Percentiles rank a stretch among this genome's conserved stretches.
phyloP scores from a whole-genome alignment of 2,329 filamentous ascomycete species.

The Amesomyces nigricolor region DNA sequence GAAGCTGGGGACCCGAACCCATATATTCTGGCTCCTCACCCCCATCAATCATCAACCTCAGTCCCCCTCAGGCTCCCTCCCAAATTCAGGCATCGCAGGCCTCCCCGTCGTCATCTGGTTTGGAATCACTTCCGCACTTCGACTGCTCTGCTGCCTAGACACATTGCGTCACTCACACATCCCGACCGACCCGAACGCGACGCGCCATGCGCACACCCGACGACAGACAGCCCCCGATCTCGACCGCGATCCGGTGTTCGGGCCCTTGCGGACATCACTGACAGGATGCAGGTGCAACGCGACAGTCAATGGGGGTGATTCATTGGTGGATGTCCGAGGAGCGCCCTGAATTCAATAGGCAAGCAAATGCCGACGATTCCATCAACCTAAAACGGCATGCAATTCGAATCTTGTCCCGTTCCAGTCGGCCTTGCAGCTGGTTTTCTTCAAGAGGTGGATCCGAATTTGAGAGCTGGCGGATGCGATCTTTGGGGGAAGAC shows the following conservation, averaged over 20 bases:
- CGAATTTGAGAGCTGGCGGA: background rate
- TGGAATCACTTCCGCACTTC: background rate
- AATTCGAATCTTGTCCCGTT: slow-evolving; percentile 3
- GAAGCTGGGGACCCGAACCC: slow-evolving; percentile 1
- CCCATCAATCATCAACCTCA: background rate
- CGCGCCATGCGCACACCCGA: background rate
- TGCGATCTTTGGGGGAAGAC: slow-evolving; percentile 3
- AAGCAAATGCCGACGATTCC: background rate
- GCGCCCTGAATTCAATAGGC: background rate
- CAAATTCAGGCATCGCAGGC: background rate
- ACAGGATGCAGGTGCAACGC: background rate
- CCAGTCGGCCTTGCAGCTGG: background rate
- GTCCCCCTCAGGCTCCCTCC: background rate
- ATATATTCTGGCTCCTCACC: background rate
- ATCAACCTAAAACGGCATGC: slow-evolving; percentile 1
- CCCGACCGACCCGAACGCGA: background rate
- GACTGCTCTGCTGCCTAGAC: background rate
- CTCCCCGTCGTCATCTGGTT: background rate
- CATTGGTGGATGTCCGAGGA: background rate
- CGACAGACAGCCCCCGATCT: background rate
- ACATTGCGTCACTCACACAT: background rate
- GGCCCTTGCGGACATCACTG: background rate
- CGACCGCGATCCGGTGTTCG: background rate
- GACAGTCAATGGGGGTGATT: background rate
- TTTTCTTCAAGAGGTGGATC: background rate